These are phyloP conservation scores for Morella rubra DNA, from an alignment of 306 rosid genomes.

Conservation along the genomic window DNA sequence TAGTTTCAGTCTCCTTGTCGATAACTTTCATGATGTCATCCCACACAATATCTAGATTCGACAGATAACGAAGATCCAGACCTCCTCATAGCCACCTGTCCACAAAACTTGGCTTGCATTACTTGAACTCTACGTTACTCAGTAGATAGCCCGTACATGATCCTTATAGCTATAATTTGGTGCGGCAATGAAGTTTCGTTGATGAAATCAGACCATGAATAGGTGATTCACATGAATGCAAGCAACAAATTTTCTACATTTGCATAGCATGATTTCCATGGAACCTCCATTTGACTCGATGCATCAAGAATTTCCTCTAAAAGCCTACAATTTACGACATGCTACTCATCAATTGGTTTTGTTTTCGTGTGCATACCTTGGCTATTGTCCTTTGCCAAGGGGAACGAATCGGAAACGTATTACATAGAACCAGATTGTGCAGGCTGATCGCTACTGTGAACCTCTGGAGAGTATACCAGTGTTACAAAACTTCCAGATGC, in stretches of 20 bases:
- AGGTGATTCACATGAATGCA: background rate
- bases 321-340: too few relatives aligned
- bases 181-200: background rate
- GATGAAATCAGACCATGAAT: background rate
- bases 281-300: background rate
- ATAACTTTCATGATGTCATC: slow-evolving; percentile 47
- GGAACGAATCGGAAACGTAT: background rate
- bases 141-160: too few relatives aligned
- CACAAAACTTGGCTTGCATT: slow-evolving; percentile 32
- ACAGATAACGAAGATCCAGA: slow-evolving; percentile 53
- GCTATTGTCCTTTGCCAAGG: slow-evolving; percentile 1
- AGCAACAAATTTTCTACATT: background rate
- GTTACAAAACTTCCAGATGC: slow-evolving; percentile 61
- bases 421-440: slow-evolving; percentile 41
- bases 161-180: background rate
- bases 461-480: slow-evolving; percentile 68
- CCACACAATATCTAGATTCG: slow-evolving; percentile 55
- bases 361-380: background rate
- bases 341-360: background rate
- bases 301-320: background rate
- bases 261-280: background rate
- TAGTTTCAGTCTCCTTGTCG: slow-evolving; percentile 34
- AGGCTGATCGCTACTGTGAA: slow-evolving; percentile 50
- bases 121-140: slow-evolving; percentile 1
- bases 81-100: slow-evolving; percentile 94